phyloP scores from a whole-genome alignment of 768 basidiomycete species.

The Leccinum aurantiacum region DNA sequence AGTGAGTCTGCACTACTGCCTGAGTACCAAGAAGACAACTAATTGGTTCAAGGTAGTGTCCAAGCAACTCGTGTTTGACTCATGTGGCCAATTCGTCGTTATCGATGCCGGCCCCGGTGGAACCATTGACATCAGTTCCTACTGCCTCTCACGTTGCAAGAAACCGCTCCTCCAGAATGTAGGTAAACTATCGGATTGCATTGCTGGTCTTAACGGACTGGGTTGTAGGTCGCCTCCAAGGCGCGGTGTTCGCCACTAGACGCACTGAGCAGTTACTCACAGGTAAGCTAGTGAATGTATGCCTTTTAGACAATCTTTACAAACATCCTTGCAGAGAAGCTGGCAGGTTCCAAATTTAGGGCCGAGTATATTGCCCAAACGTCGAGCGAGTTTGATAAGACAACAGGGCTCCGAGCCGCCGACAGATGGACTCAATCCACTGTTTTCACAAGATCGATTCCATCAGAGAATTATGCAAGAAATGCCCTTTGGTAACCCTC shows the following conservation, averaged over 20 bases:
- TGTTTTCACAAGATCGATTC: too few relatives aligned
- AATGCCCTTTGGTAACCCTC: too few relatives aligned
- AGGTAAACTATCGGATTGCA: constrained; percentile 8
- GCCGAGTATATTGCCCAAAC: constrained; percentile 42
- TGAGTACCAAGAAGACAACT: constrained; percentile 37
- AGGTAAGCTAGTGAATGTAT: constrained; percentile 26
- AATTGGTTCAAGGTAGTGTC: constrained; percentile 28
- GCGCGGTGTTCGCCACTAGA: constrained; percentile 51
- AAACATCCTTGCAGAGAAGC: constrained; percentile 32
- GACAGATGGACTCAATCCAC: too few relatives aligned
- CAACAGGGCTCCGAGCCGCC: constrained; percentile 37
- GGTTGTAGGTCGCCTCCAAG: constrained; percentile 45
- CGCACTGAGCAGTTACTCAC: constrained; percentile 41
- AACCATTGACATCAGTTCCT: constrained; percentile 61
- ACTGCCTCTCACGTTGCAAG: constrained; percentile 43
- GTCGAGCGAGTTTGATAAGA: constrained; percentile 43
- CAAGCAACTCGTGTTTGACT: constrained; percentile 15
- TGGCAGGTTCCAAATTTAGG: constrained; percentile 42
- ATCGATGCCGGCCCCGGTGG: constrained; percentile 60
- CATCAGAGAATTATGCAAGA: too few relatives aligned
- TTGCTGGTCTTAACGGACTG: constrained; percentile 1
- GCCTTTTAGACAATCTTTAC: background rate
- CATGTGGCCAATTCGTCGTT: constrained; percentile 31
- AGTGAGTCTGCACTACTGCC: constrained; percentile 50
- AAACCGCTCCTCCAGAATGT: constrained; percentile 50